Percentiles rank a stretch among this genome's conserved stretches.
These are phyloP conservation scores for Brassica carinata DNA, from an alignment of 345 rosid species.

Conservation along the genomic window DNA sequence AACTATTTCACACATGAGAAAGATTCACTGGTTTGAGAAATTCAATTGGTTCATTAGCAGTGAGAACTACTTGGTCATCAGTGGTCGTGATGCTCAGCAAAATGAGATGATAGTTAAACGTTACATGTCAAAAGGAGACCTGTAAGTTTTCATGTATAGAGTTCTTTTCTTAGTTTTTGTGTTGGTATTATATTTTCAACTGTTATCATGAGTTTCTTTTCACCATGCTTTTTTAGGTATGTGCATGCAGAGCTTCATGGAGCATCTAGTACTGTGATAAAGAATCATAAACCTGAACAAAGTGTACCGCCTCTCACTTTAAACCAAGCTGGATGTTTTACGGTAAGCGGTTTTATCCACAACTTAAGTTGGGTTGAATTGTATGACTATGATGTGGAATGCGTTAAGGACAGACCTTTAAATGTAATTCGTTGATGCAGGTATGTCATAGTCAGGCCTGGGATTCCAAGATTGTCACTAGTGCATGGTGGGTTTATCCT, in stretches of 20 bases:
- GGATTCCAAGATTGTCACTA: conserved; percentile 97
- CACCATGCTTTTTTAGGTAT: conserved; percentile 55
- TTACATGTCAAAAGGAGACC: conserved; percentile 95
- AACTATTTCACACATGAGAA: conserved; percentile 88
- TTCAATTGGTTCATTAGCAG: conserved; percentile 98
- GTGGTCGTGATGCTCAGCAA: conserved; percentile 99
- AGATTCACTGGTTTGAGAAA: conserved; percentile 99
- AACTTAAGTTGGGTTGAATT: background rate
- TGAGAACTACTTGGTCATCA: conserved; percentile 86
- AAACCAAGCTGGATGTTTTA: conserved; percentile 97
- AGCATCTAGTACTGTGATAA: conserved; percentile 96
- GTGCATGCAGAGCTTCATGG: conserved; percentile 97
- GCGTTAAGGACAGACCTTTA: conserved; percentile 16
- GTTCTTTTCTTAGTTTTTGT: conserved; percentile 11
- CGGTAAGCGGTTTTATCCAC: conserved; percentile 49
- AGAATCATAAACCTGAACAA: conserved; percentile 91
- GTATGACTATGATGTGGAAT: conserved; percentile 19
- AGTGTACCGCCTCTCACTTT: conserved; percentile 88
- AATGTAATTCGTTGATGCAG: conserved; percentile 43
- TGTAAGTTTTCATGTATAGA: conserved; percentile 55
- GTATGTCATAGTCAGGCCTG: conserved; percentile 99
- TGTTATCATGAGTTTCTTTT: background rate
- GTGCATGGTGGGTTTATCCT: conserved; percentile 99
- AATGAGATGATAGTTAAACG: conserved; percentile 99
- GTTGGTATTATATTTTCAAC: conserved; percentile 4